Evolutionary conservation across 805 yeast species (phyloP).

Genomic region (Kuraishia piskuri): DNA sequence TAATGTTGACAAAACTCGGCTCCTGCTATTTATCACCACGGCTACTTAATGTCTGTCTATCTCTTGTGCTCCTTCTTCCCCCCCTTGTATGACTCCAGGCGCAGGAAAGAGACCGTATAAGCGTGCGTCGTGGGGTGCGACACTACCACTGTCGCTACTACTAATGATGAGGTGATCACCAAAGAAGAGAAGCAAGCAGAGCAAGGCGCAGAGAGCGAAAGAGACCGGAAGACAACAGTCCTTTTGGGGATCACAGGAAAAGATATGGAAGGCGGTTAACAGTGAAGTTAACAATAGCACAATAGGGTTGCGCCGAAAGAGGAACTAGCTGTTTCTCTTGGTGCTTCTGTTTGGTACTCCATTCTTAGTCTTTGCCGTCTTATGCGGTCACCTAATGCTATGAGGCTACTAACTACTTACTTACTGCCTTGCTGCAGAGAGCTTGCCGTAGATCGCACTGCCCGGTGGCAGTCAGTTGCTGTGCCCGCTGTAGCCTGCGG

Average conservation of each 20-base stretch:
- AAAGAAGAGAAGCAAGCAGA: not conserved
- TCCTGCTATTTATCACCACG: not conserved
- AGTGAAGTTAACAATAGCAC: no score
- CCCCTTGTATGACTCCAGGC: not conserved
- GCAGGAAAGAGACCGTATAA: not conserved
- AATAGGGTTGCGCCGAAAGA: no score
- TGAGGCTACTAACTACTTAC: no score
- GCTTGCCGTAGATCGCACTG: not conserved
- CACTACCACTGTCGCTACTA: not conserved
- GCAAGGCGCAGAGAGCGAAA: not conserved
- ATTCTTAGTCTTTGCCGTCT: no score
- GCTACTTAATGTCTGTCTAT: not conserved
- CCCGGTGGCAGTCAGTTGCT: not conserved
- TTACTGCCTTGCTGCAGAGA: no score
- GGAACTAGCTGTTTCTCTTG: no score
- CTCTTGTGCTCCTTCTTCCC: not conserved
- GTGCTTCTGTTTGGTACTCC: no score
- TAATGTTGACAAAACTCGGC: not conserved
- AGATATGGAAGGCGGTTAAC: no score
- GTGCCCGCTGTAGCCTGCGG: no score
- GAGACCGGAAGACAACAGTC: constrained; percentile 1
- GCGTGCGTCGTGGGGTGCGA: not conserved
- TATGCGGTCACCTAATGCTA: no score
- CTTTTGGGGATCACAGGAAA: not conserved
- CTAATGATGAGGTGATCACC: not conserved